These are phyloP conservation scores for Clonostachys sp. DNA, from an alignment of 2,329 filamentous ascomycete genomes.

Conservation along the genomic window DNA sequence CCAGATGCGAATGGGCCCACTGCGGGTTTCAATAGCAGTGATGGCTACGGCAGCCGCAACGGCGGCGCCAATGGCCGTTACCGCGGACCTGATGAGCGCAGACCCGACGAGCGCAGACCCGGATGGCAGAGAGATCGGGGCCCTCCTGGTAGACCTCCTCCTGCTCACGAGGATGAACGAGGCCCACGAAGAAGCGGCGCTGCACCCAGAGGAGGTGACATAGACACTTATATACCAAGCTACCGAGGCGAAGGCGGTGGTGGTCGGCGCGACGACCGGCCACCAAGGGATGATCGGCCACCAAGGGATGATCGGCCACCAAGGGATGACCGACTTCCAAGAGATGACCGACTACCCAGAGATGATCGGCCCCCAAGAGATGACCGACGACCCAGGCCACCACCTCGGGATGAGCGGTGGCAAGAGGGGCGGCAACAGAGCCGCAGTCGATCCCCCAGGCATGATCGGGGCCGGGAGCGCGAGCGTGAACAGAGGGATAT, in stretches of 20 bases:
- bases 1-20: slow-evolving; percentile 42
- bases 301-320: slow-evolving; percentile 25
- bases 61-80: slow-evolving; percentile 42
- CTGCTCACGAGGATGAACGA: slow-evolving; percentile 31
- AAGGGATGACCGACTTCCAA: slow-evolving; percentile 10
- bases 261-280: slow-evolving; percentile 16
- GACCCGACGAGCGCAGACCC: slow-evolving; percentile 42
- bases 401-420: slow-evolving; percentile 28
- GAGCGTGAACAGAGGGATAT: slow-evolving; percentile 38
- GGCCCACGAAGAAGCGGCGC: slow-evolving; percentile 22
- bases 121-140: slow-evolving; percentile 52
- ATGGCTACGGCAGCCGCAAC: slow-evolving; percentile 43
- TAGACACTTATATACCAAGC: slow-evolving; percentile 46
- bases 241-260: slow-evolving; percentile 29
- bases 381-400: slow-evolving; percentile 14
- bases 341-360: slow-evolving; percentile 12
- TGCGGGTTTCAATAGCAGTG: slow-evolving; percentile 44
- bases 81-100: slow-evolving; percentile 36
- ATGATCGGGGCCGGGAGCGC: slow-evolving; percentile 30
- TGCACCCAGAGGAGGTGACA: slow-evolving; percentile 22
- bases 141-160: slow-evolving; percentile 32
- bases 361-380: slow-evolving; percentile 6
- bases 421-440: slow-evolving; percentile 34
- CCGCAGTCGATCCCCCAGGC: slow-evolving; percentile 30
- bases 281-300: slow-evolving; percentile 14